Percentiles rank a stretch among this genome's conserved stretches.
Conservation (phyloP, 371 early-diverging fungal species). For the Rhizopus arrhizus region DNA sequence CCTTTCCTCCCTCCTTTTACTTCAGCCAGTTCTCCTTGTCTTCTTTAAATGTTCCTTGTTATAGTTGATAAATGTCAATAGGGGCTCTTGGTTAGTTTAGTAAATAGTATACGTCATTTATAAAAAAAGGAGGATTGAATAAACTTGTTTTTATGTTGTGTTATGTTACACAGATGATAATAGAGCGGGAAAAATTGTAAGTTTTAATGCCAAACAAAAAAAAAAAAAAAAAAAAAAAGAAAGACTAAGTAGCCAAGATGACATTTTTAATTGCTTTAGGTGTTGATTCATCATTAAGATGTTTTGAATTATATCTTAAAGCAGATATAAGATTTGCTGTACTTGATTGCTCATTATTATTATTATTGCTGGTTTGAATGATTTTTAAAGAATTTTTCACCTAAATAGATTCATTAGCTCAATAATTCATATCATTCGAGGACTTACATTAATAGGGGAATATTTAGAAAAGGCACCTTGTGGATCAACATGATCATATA, state of each 20-base stretch:
- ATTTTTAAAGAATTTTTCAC: slow-evolving; percentile 72
- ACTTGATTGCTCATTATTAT: slow-evolving; percentile 43
- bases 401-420: slow-evolving; percentile 23
- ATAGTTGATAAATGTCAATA: too few species aligned
- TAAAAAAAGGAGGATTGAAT: too few species aligned
- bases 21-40: too few species aligned
- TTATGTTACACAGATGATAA: too few species aligned
- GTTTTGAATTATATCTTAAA: slow-evolving; percentile 80
- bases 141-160: too few species aligned
- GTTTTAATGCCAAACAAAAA: too few species aligned
- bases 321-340: slow-evolving; percentile 75
- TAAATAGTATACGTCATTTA: too few species aligned
- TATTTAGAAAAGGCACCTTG: slow-evolving; percentile 77
- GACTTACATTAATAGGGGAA: slow-evolving; percentile 76
- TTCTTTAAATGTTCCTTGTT: too few species aligned
- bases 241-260: slow-evolving; percentile 34
- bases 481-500: slow-evolving; percentile 90
- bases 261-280: slow-evolving; percentile 75
- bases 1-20: too few species aligned
- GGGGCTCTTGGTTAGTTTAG: too few species aligned
- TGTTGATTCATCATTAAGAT: slow-evolving; percentile 82
- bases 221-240: too few species aligned
- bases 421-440: background rate
- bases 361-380: slow-evolving; percentile 59
- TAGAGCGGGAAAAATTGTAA: too few species aligned